Conservation (phyloP, 2,329 filamentous ascomycete species). For the Albifimbria verrucaria region DNA sequence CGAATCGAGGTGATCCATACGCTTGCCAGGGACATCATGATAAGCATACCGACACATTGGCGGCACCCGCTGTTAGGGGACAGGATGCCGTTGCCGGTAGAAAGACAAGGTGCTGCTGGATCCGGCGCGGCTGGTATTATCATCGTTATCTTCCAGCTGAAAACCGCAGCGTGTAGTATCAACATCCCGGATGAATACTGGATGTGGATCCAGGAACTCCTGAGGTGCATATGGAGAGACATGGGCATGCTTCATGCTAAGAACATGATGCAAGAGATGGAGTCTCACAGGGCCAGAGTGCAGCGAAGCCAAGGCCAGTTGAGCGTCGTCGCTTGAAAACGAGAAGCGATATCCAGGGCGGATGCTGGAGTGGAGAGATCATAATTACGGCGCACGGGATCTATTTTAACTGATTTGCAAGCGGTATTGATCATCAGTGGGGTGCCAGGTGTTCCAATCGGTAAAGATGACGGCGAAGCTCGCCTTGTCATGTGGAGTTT, state of each 20-base stretch:
- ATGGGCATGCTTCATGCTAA: constrained; percentile 51
- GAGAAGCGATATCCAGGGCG: no score
- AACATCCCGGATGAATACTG: constrained; percentile 39
- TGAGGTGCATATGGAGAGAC: constrained; percentile 47
- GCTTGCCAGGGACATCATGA: constrained; percentile 40
- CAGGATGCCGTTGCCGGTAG: constrained; percentile 30
- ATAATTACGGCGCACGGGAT: no score
- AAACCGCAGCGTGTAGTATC: constrained; percentile 43
- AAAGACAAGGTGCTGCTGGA: constrained; percentile 35
- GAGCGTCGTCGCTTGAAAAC: background rate
- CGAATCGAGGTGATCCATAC: constrained; percentile 31
- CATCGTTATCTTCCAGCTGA: constrained; percentile 45
- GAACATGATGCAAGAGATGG: constrained; percentile 40
- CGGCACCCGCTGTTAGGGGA: constrained; percentile 43
- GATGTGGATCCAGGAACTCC: constrained; percentile 40
- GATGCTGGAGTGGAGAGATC: no score
- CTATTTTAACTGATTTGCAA: no score
- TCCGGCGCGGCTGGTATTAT: constrained; percentile 46
- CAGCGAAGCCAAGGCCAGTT: background rate
- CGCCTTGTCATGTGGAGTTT: no score
- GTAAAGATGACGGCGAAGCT: no score
- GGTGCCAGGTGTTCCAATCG: no score
- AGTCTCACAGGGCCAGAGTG: constrained; percentile 7
- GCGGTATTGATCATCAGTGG: no score
- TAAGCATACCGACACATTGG: constrained; percentile 48